Percentiles rank a stretch among this genome's conserved stretches.
Conservation (phyloP, 176 grass and related monocot species). For the Neostapfia colusana region DNA sequence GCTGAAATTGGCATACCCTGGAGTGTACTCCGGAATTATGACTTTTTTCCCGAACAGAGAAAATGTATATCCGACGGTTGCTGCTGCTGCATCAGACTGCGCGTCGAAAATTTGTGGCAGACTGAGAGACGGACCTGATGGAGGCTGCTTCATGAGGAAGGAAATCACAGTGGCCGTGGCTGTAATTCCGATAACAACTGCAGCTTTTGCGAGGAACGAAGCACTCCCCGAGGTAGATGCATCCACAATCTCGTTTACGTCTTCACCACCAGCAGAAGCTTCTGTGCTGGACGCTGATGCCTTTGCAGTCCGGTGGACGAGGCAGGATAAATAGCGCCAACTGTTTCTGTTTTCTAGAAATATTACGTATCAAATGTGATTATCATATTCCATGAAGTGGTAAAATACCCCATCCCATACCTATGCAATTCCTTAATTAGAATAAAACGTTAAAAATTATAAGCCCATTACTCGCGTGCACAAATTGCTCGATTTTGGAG, state of each 20-base stretch:
- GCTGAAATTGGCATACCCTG: conserved; percentile 56
- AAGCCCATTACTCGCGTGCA: not conserved
- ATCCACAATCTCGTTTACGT: conserved; percentile 48
- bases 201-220: conserved; percentile 64
- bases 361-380: conserved; percentile 13
- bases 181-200: conserved; percentile 61
- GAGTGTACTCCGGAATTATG: conserved; percentile 71
- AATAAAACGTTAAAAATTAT: not conserved
- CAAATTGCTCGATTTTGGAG: not conserved
- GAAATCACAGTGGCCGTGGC: conserved; percentile 53
- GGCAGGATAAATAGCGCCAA: conserved; percentile 28
- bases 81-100: conserved; percentile 41
- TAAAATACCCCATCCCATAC: not conserved
- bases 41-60: conserved; percentile 65
- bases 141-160: conserved; percentile 47
- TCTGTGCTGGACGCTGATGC: conserved; percentile 46
- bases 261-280: conserved; percentile 40
- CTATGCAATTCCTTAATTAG: not conserved
- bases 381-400: not conserved
- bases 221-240: conserved; percentile 23
- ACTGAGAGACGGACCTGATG: conserved; percentile 54
- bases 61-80: conserved; percentile 54
- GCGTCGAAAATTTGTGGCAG: conserved; percentile 61
- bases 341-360: conserved; percentile 29
- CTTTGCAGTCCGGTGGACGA: conserved; percentile 10